A percentile compares a stretch with the other conserved stretches of the same genome.
phyloP scores from a whole-genome alignment of 2,329 filamentous ascomycete genomes.

The Neofusicoccum cordaticola region DNA sequence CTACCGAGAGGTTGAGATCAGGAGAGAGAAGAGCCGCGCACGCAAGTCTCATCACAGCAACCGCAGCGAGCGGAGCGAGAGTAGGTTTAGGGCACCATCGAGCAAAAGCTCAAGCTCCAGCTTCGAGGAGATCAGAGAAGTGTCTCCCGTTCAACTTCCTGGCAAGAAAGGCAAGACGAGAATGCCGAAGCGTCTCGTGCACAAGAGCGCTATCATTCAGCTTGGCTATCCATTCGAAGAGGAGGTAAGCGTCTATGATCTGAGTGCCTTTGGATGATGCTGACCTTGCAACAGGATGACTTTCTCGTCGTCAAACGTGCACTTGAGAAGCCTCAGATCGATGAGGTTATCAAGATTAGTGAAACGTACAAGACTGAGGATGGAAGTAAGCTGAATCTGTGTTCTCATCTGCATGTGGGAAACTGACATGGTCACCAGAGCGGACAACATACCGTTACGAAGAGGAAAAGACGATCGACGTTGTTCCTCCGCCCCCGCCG shows the following conservation, averaged over 20 bases:
- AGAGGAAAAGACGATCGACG: slow-evolving; percentile 6
- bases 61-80: slow-evolving; percentile 23
- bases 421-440: slow-evolving; percentile 29
- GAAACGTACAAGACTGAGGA: slow-evolving; percentile 62
- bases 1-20: slow-evolving; percentile 50
- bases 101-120: slow-evolving; percentile 28
- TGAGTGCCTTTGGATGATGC: slow-evolving; percentile 17
- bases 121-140: slow-evolving; percentile 33
- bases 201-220: slow-evolving; percentile 76
- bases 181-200: slow-evolving; percentile 77
- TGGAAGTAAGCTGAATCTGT: slow-evolving; percentile 32
- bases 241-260: slow-evolving; percentile 58
- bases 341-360: slow-evolving; percentile 80
- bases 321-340: slow-evolving; percentile 85
- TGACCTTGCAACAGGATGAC: slow-evolving; percentile 60
- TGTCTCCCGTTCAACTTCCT: slow-evolving; percentile 32
- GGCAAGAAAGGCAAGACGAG: slow-evolving; percentile 78
- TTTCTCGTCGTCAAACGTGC: slow-evolving; percentile 80
- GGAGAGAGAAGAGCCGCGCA: slow-evolving; percentile 41
- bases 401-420: slow-evolving; percentile 20
- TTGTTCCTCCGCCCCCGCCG: slow-evolving; percentile 17
- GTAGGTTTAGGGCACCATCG: slow-evolving; percentile 9
- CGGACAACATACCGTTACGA: slow-evolving; percentile 16
- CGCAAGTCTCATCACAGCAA: neutral
- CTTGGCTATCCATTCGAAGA: slow-evolving; percentile 83